Conservation (phyloP, 1,284 basidiomycete genomes). For the Cronartium quercuum region DNA sequence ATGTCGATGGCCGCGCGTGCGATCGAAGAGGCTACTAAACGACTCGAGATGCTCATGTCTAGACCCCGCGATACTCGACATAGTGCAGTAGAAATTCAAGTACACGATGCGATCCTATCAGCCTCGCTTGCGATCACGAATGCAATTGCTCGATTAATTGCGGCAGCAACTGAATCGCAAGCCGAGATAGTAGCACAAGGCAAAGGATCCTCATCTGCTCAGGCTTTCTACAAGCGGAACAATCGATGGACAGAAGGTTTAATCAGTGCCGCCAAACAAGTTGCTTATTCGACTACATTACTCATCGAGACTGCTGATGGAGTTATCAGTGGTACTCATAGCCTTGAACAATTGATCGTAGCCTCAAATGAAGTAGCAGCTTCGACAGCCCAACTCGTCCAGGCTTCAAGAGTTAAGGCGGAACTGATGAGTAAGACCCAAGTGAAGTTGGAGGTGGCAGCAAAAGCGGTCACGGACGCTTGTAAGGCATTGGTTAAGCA, state of each 20-base stretch:
- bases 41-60: conserved; percentile 80
- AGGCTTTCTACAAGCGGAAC: conserved; percentile 99
- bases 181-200: conserved; percentile 96
- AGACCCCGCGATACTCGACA: conserved; percentile 80
- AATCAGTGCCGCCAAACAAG: conserved; percentile 93
- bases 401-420: conserved; percentile 95
- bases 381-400: conserved; percentile 94
- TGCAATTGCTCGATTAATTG: conserved; percentile 89
- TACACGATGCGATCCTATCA: conserved; percentile 93
- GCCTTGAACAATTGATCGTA: conserved; percentile 96
- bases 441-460: conserved; percentile 87
- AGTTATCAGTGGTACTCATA: conserved; percentile 91
- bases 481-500: conserved; percentile 94
- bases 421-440: conserved; percentile 98
- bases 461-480: conserved; percentile 97
- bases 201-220: conserved; percentile 76
- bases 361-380: conserved; percentile 97
- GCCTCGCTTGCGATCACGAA: conserved; percentile 90
- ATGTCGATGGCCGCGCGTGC: conserved; percentile 89
- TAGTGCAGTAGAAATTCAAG: conserved; percentile 85
- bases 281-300: conserved; percentile 92
- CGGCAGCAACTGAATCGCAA: conserved; percentile 93
- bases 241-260: conserved; percentile 99
- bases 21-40: conserved; percentile 85
- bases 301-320: conserved; percentile 98